These are phyloP conservation scores for Aulographum hederae DNA, from an alignment of 2,329 filamentous ascomycete genomes.

Conservation along the genomic window DNA sequence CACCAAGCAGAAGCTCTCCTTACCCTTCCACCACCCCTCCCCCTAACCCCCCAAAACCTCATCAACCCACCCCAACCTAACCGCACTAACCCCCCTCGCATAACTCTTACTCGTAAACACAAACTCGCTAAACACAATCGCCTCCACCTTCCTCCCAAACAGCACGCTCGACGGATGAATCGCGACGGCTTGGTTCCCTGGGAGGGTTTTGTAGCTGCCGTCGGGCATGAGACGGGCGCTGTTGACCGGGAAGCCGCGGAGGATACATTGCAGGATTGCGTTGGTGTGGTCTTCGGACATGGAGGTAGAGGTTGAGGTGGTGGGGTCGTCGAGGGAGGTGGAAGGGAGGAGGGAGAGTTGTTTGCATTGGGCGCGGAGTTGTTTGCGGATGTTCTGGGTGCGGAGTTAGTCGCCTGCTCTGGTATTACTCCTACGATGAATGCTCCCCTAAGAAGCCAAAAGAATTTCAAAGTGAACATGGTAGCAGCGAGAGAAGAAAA, in stretches of 20 bases:
- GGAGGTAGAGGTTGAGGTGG: conserved; percentile 6
- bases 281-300: conserved; percentile 25
- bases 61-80: conserved; percentile 43
- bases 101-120: conserved; percentile 47
- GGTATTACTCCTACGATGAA: neutral
- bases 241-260: conserved; percentile 40
- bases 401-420: conserved; percentile 2
- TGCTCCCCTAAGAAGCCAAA: neutral
- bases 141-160: conserved; percentile 41
- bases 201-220: conserved; percentile 40
- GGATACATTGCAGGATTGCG: conserved; percentile 37
- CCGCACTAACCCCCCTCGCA: conserved; percentile 41
- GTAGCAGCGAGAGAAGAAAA: neutral
- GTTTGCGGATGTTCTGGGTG: conserved; percentile 38
- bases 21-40: too few species aligned
- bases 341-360: conserved; percentile 21
- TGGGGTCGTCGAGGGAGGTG: conserved; percentile 7
- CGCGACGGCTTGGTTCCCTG: conserved; percentile 41
- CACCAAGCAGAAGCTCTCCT: too few species aligned
- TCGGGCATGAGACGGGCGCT: conserved; percentile 41
- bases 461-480: neutral
- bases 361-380: conserved; percentile 37
- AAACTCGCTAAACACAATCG: conserved; percentile 47
- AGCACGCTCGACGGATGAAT: conserved; percentile 45
- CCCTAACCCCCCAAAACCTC: conserved; percentile 25